These are phyloP conservation scores for Alternaria consortialis DNA, from an alignment of 2,329 filamentous ascomycete species.

Conservation along the genomic window DNA sequence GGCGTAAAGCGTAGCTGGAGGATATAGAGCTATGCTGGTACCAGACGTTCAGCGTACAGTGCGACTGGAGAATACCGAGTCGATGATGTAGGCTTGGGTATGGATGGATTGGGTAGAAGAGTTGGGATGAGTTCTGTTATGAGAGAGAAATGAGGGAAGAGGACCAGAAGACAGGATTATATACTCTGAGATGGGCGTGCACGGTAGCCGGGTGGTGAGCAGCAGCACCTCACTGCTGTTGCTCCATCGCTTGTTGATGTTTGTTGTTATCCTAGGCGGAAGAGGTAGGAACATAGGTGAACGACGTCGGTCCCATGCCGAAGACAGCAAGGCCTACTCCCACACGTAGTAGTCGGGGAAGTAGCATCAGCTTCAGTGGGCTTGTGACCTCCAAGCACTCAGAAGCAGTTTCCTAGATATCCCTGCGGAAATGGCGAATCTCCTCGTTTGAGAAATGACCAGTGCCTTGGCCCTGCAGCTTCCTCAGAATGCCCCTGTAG, in stretches of 20 bases:
- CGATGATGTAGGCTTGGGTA: constrained; percentile 14
- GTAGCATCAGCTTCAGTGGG: constrained; percentile 68
- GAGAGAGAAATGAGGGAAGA: constrained; percentile 13
- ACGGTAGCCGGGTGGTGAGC: background rate
- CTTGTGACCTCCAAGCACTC: constrained; percentile 62
- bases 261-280: background rate
- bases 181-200: constrained; percentile 10
- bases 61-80: background rate
- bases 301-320: background rate
- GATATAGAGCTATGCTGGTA: background rate
- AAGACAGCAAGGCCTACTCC: constrained; percentile 15
- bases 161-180: constrained; percentile 13
- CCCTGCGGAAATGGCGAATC: constrained; percentile 54
- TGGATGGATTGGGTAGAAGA: constrained; percentile 19
- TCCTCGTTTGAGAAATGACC: constrained; percentile 62
- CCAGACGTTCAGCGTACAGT: background rate
- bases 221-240: constrained; percentile 3
- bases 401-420: constrained; percentile 68
- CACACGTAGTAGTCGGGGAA: constrained; percentile 66
- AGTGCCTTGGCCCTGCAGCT: constrained; percentile 66
- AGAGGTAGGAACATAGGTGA: background rate
- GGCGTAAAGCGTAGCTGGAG: background rate
- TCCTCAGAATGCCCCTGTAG: constrained; percentile 55
- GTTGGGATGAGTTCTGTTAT: constrained; percentile 16
- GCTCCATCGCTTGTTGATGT: background rate